Conservation (phyloP, 768 basidiomycete species). For the Phlebiopsis flavidoalba region DNA sequence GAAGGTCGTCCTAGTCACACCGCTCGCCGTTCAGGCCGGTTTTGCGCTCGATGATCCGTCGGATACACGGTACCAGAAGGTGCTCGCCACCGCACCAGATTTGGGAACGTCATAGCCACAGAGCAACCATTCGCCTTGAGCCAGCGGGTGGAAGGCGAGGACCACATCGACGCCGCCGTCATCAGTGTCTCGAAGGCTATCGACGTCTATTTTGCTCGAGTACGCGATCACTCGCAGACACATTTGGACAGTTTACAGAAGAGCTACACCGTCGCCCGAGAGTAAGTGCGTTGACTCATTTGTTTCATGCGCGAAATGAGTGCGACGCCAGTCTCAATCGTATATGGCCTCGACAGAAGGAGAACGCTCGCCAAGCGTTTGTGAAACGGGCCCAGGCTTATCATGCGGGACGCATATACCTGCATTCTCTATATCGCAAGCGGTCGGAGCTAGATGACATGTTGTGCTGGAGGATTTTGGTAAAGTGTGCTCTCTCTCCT, state of each 20-base stretch:
- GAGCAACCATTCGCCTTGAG: slow-evolving; percentile 39
- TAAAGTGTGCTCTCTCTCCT: slow-evolving; percentile 72
- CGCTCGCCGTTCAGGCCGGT: slow-evolving; percentile 66
- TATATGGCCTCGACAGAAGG: slow-evolving; percentile 65
- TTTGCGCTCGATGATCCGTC: slow-evolving; percentile 67
- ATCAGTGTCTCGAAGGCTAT: slow-evolving; percentile 67
- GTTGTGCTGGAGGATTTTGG: slow-evolving; percentile 53
- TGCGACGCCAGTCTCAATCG: slow-evolving; percentile 48
- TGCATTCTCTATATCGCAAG: slow-evolving; percentile 70
- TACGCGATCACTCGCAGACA: slow-evolving; percentile 32
- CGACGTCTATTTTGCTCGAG: slow-evolving; percentile 71
- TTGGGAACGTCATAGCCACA: slow-evolving; percentile 70
- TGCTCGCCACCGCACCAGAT: slow-evolving; percentile 53
- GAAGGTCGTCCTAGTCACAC: slow-evolving; percentile 64
- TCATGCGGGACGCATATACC: slow-evolving; percentile 69
- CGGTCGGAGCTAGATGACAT: slow-evolving; percentile 72
- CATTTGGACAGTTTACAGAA: slow-evolving; percentile 59
- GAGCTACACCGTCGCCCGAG: slow-evolving; percentile 60
- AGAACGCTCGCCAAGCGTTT: slow-evolving; percentile 69
- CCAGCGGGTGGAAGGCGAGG: slow-evolving; percentile 60
- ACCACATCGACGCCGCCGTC: slow-evolving; percentile 81
- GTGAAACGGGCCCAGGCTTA: slow-evolving; percentile 77
- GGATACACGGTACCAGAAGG: slow-evolving; percentile 71
- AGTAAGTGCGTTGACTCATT: not conserved
- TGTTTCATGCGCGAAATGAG: not conserved